phyloP scores from a whole-genome alignment of 371 early-diverging fungal species.

The Mortierella sp. region DNA sequence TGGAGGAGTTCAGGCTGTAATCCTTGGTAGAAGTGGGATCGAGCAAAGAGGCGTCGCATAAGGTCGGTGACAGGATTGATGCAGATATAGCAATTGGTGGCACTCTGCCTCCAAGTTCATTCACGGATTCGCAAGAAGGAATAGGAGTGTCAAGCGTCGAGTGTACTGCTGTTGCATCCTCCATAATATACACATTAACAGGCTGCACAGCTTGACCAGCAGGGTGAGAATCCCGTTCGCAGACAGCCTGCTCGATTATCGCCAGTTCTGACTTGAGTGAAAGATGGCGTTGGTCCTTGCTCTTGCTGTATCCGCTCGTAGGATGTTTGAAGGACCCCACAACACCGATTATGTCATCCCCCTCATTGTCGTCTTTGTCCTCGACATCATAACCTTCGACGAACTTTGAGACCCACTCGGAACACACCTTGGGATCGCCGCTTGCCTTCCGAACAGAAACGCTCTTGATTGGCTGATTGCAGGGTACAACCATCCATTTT shows the following conservation, averaged over 20 bases:
- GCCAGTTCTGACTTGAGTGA: conserved; percentile 18
- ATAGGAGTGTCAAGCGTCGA: no score
- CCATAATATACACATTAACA: no score
- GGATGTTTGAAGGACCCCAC: not conserved
- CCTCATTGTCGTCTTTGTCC: not conserved
- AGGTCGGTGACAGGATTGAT: no score
- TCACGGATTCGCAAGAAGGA: no score
- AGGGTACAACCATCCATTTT: conserved; percentile 18
- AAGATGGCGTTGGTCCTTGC: conserved; percentile 9
- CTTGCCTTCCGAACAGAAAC: not conserved
- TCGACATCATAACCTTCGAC: not conserved
- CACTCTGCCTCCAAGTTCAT: no score
- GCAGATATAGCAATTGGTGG: no score
- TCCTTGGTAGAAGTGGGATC: no score
- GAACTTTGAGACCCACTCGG: conserved; percentile 2
- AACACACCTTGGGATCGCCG: not conserved
- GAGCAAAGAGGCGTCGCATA: no score
- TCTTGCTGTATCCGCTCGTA: not conserved
- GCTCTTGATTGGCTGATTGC: conserved; percentile 7
- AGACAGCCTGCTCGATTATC: conserved; percentile 2
- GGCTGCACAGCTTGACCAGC: no score
- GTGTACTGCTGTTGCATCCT: no score
- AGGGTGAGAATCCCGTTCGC: not conserved
- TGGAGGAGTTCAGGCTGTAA: no score
- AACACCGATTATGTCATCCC: not conserved